These are phyloP conservation scores for Phytopythium vexans DNA, from an alignment of 352 stramenopile genomes.

Conservation along the genomic window DNA sequence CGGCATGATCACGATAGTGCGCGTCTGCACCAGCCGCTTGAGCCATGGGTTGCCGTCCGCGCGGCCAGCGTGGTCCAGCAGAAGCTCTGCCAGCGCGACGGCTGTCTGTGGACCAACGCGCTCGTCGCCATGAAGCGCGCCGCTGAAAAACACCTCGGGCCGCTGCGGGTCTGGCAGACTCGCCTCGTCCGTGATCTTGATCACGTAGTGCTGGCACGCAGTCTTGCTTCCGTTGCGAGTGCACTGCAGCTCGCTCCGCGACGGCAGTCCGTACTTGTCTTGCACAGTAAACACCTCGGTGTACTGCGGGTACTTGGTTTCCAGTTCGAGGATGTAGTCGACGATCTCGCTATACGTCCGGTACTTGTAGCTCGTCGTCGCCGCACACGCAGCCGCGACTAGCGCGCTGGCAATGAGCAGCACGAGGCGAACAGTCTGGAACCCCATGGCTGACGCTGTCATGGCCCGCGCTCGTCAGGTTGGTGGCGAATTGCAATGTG, in stretches of 20 bases:
- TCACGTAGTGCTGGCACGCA: constrained; percentile 73
- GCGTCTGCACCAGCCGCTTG: constrained; percentile 77
- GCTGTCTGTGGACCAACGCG: constrained; percentile 86
- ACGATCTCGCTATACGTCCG: constrained; percentile 75
- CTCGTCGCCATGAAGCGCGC: constrained; percentile 94
- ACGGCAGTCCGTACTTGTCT: constrained; percentile 66
- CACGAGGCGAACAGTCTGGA: neutral
- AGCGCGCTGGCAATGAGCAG: constrained; percentile 3
- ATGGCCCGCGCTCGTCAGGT: too few species aligned
- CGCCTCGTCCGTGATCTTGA: constrained; percentile 81
- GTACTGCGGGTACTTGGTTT: constrained; percentile 55
- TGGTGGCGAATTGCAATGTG: too few species aligned
- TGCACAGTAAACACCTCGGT: constrained; percentile 82
- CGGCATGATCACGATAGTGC: constrained; percentile 75
- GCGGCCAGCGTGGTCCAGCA: constrained; percentile 53
- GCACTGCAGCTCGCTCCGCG: constrained; percentile 46
- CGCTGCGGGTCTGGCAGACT: constrained; percentile 58
- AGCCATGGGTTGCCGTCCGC: constrained; percentile 52
- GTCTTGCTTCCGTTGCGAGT: constrained; percentile 28
- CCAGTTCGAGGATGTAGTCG: constrained; percentile 44
- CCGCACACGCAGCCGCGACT: neutral
- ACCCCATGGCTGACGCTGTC: constrained; percentile 9
- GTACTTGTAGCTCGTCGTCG: constrained; percentile 34
- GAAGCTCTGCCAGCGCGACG: constrained; percentile 62
- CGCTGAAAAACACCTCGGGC: constrained; percentile 94